Evolutionary conservation across 192 early-diverging fungal species (phyloP), one percentile per base, ranked within the genome.

Genomic region (Helicostylum pulchrum): DNA sequence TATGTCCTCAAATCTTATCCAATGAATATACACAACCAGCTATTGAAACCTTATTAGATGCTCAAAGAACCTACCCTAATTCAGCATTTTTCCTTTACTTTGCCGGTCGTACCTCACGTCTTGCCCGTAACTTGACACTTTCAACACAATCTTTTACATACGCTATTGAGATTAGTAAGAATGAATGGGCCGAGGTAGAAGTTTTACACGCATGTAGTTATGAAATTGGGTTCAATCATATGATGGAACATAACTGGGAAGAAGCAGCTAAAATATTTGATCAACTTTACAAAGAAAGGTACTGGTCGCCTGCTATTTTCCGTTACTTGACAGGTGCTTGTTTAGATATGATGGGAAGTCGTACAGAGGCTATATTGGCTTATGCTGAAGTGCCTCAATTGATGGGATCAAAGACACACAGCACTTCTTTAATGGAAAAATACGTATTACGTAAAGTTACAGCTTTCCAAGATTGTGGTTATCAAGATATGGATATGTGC

Each of bases 331-430:
- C 72, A 34, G 81, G 75, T 0, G 74, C 74, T 12, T 72, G 71
- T 32, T 46, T 78, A 6, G 81, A 78, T 21, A 77, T 76, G 53
- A 72, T 73, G 9, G 90, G 89, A 3, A 82, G 82, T 46, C 85
- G 83, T 15, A 79, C 81, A 44, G 89, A 92, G 48, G 89, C 89
- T 2, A 81, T 92, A 23, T 53, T 80, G 8, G 86, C 88, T 62
- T 91, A 86, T 62, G 71, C 73, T 7, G 50, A 70, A 23, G 77
- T 79, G 17, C 56, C 74, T 14, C 62, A 68, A 21, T 44, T 82
- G 10, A 65, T 75, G 0, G 67, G 50, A 30, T 66, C 71, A 53
- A 76, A 78, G 58, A 72, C 75, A 7, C 64, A 73, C 0, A 78
- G 68, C 7, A 78, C 75, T 1, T 56, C 75, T 4, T 50, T 74